Conservation (phyloP, 2,329 filamentous ascomycete genomes). For the Fusarium sp. region DNA sequence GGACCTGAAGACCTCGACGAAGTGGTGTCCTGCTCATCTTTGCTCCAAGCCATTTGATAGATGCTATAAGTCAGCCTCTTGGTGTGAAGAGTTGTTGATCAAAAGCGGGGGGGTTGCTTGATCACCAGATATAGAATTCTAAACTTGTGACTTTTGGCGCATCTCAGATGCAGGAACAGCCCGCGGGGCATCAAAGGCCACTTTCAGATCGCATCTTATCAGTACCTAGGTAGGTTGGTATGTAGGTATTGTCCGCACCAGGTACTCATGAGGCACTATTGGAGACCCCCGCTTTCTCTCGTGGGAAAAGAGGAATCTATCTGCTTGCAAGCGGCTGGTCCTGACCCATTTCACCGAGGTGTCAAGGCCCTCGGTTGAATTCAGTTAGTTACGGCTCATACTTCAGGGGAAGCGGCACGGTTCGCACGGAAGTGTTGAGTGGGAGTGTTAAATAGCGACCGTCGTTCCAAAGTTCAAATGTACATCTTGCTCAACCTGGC, state of each 20-base stretch:
- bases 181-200: conserved; percentile 14
- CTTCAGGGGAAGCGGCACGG: conserved; percentile 23
- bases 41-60: conserved; percentile 9
- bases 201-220: conserved; percentile 21
- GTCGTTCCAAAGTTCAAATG: background rate
- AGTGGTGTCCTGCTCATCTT: conserved; percentile 33
- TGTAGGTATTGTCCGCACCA: background rate
- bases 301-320: background rate
- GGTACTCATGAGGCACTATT: background rate
- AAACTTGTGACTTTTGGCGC: conserved; percentile 26
- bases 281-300: conserved; percentile 7
- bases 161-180: conserved; percentile 38
- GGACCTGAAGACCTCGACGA: conserved; percentile 7
- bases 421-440: conserved; percentile 19
- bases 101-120: conserved; percentile 18
- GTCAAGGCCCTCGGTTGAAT: conserved; percentile 7
- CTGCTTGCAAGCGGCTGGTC: background rate
- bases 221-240: background rate
- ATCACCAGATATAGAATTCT: conserved; percentile 32
- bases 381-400: conserved; percentile 8
- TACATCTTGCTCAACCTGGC: conserved; percentile 13
- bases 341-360: conserved; percentile 10
- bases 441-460: background rate
- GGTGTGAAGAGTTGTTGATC: conserved; percentile 15
- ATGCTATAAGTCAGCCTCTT: conserved; percentile 2